Evolutionary conservation across 176 grass and related monocot species (phyloP).

Genomic region (Aechmea fasciata): DNA sequence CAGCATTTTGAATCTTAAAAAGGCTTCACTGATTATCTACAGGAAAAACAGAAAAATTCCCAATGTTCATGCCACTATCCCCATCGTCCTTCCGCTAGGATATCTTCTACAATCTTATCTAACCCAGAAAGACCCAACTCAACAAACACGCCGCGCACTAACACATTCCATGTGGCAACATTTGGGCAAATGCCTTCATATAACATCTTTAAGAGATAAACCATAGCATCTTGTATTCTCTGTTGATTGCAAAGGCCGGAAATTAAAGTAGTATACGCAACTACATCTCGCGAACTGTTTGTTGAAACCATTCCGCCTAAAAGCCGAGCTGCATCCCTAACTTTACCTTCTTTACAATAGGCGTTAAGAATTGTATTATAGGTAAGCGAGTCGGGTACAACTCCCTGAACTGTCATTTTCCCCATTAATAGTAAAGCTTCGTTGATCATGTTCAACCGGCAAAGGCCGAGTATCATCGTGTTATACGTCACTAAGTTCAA

Average conservation of each 20-base stretch:
- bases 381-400: constrained; percentile 58
- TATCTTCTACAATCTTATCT: constrained; percentile 33
- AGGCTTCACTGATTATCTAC: neutral
- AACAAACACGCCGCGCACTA: constrained; percentile 43
- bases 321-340: constrained; percentile 44
- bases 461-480: constrained; percentile 58
- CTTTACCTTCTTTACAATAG: constrained; percentile 60
- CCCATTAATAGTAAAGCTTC: constrained; percentile 46
- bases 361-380: constrained; percentile 57
- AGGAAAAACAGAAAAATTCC: neutral
- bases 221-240: constrained; percentile 55
- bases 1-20: neutral
- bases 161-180: constrained; percentile 64
- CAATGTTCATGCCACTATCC: neutral
- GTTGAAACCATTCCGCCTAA: constrained; percentile 37
- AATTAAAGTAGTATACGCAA: constrained; percentile 63
- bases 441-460: constrained; percentile 34
- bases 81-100: constrained; percentile 26
- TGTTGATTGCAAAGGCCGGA: constrained; percentile 56
- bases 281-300: constrained; percentile 39
- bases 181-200: constrained; percentile 71
- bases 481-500: constrained; percentile 63
- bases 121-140: constrained; percentile 18
- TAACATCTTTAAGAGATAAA: constrained; percentile 74
- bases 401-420: constrained; percentile 53